A percentile compares a stretch with the other conserved stretches of the same genome.
Evolutionary conservation across 192 early-diverging fungal genomes (phyloP).

Genomic region (Backusella psychrophila): DNA sequence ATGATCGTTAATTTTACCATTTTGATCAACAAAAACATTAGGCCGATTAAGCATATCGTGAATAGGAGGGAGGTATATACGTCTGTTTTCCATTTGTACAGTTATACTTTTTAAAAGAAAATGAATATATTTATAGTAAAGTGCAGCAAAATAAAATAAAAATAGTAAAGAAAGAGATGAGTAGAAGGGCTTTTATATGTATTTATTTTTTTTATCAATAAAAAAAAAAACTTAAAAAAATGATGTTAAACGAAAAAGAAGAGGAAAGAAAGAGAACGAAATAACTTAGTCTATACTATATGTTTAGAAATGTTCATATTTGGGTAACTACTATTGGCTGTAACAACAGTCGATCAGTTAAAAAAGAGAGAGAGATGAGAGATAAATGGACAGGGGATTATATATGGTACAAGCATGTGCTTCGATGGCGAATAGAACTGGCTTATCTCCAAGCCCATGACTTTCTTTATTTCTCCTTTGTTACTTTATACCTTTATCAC

Average conservation of each 20-base stretch:
- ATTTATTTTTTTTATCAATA: background rate
- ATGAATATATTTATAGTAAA: background rate
- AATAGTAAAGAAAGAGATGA: background rate
- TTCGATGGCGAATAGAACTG: background rate
- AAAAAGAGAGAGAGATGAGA: background rate
- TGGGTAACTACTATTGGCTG: background rate
- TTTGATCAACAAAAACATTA: background rate
- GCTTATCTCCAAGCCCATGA: background rate
- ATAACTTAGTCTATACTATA: background rate
- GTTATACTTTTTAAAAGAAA: slow-evolving; percentile 4
- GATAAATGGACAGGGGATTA: background rate
- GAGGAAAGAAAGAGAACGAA: background rate
- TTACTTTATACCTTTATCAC: background rate
- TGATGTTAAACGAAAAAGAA: background rate
- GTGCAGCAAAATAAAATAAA: background rate
- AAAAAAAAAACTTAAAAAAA: slow-evolving; percentile 2
- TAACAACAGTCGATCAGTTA: background rate
- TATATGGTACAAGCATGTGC: slow-evolving; percentile 7
- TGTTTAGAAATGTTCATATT: background rate
- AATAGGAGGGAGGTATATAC: slow-evolving; percentile 8
- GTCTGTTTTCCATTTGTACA: background rate
- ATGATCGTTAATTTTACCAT: background rate
- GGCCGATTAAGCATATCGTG: slow-evolving; percentile 12
- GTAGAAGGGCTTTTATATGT: background rate
- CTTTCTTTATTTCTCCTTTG: background rate